Evolutionary conservation across 768 basidiomycete genomes (phyloP).

Genomic region (Auriscalpium microsporum): DNA sequence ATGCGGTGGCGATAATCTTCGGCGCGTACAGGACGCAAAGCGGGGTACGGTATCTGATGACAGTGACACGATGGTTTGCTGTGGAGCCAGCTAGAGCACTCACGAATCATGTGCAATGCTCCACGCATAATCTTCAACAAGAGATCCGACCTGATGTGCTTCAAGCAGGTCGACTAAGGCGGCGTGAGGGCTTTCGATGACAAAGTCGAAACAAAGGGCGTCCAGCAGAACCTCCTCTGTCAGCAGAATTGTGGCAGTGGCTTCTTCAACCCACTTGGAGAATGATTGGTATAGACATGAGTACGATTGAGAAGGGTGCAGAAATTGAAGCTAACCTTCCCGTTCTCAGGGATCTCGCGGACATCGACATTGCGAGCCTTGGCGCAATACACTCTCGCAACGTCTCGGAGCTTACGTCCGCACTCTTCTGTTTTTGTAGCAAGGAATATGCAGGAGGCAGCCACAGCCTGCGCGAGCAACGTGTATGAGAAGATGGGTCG

Average conservation of each 20-base stretch:
- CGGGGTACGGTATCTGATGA: constrained; percentile 65
- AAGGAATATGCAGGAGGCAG: constrained; percentile 79
- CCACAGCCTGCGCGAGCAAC: constrained; percentile 51
- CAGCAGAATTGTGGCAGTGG: constrained; percentile 57
- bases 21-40: constrained; percentile 65
- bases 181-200: constrained; percentile 68
- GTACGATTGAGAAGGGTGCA: too few relatives aligned
- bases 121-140: constrained; percentile 73
- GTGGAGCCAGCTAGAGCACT: constrained; percentile 19
- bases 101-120: constrained; percentile 85
- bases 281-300: background rate
- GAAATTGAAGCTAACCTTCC: constrained; percentile 39
- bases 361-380: constrained; percentile 55
- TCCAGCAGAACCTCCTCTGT: constrained; percentile 77
- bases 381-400: constrained; percentile 64
- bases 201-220: constrained; percentile 80
- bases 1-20: constrained; percentile 66
- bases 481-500: constrained; percentile 4
- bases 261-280: constrained; percentile 64
- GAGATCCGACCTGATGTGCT: constrained; percentile 35
- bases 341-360: constrained; percentile 49
- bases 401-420: constrained; percentile 78
- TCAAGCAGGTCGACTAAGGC: constrained; percentile 69
- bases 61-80: background rate
- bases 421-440: constrained; percentile 92